phyloP scores from a whole-genome alignment of 257 asterid species.

The Solanum lycopersicoides region DNA sequence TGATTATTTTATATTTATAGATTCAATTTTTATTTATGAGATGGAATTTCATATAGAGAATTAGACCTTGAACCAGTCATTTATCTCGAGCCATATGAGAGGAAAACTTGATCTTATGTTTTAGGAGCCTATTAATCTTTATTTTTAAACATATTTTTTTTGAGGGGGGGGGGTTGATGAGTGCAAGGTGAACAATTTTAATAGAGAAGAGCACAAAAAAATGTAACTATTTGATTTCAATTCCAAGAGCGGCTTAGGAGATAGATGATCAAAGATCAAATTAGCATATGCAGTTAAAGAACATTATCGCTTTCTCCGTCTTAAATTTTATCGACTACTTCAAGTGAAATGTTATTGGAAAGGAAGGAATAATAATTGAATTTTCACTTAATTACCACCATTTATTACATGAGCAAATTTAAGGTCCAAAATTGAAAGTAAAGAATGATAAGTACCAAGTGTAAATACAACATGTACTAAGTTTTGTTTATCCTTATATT shows the following conservation, averaged over 20 bases:
- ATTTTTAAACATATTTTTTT: not conserved
- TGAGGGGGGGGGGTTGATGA: not conserved
- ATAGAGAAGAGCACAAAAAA: not conserved
- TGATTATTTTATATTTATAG: not conserved
- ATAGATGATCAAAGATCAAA: not conserved
- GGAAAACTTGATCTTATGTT: not conserved
- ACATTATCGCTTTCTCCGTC: not conserved
- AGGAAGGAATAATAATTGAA: not conserved
- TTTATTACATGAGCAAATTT: too few species aligned
- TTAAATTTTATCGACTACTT: not conserved
- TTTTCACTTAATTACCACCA: not conserved
- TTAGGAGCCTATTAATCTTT: not conserved
- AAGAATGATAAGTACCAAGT: not conserved
- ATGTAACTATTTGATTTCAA: not conserved
- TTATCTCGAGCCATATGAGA: not conserved
- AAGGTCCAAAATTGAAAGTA: not conserved
- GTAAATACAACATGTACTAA: not conserved
- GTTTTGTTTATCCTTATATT: not conserved
- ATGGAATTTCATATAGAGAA: not conserved
- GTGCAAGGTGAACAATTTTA: too few species aligned
- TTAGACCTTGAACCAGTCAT: not conserved
- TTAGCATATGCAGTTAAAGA: not conserved
- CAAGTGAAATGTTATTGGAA: not conserved
- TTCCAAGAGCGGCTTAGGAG: not conserved
- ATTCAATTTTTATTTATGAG: not conserved